Evolutionary conservation across 805 yeast genomes (phyloP), one percentile per base, ranked within the genome.

Genomic region (Saturnispora halmiae): DNA sequence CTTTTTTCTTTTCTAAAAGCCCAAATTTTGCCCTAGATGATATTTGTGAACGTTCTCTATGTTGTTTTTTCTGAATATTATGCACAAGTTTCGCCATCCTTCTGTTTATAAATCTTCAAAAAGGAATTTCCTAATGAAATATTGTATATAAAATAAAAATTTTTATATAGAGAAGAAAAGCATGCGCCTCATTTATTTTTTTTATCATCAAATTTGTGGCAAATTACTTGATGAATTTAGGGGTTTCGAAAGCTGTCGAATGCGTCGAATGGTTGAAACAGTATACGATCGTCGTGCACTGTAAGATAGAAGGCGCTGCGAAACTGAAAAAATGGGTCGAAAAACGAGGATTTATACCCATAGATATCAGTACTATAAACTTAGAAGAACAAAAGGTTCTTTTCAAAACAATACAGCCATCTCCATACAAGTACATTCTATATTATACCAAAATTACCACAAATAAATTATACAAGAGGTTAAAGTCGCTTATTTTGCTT

Each of bases 51-150:
- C 98, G 76, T 66, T 92, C 98, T 44, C 87, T 69, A 56, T 92
- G 98, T 67, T 92, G 97, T 56, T 86, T 92, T 68, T 94, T 92
- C 61, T 90, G 96, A 9, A 90, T 79, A 55, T 86, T 83, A 59
- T 88, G 96, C 10, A 82, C 90, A 26, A 82, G 64, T 49, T 80
- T 82, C 27, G 82, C 82, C 94, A 84, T 84, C 13, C 18, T 38
- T 5, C 20, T 13, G n/a, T 19, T 6, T 18, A 16, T 31, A 6
- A 14, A 4, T 22, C 9, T 9, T n/a, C n/a, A n/a, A n/a, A n/a
- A n/a, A n/a, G n/a, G n/a, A n/a, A n/a, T n/a, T n/a, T n/a, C n/a
- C n/a, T n/a, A n/a, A n/a, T n/a, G n/a, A n/a, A n/a, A n/a, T n/a
- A n/a, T n/a, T n/a, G n/a, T n/a, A n/a, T n/a, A 21, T 4, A 10